phyloP scores from a whole-genome alignment of 176 grass and related monocot genomes.

The Avena atlantica region DNA sequence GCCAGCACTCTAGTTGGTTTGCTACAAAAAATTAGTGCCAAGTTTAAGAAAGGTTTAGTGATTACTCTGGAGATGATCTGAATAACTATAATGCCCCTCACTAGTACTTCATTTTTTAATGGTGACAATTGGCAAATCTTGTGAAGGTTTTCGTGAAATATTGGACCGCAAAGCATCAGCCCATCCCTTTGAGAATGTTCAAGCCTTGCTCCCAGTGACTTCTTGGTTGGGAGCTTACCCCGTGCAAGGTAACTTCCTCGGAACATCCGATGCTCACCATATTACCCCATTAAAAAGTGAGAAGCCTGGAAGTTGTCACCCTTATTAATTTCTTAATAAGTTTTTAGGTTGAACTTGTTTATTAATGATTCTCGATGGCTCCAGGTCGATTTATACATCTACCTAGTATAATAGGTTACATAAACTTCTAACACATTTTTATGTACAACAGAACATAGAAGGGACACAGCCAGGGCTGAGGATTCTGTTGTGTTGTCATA shows the following conservation, averaged over 20 bases:
- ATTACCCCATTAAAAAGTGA: neutral
- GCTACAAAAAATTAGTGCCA: conserved; percentile 88
- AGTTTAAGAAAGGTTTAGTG: conserved; percentile 95
- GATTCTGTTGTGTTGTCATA: conserved; percentile 81
- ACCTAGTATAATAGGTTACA: neutral
- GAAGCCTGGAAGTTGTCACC: neutral
- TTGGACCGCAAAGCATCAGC: conserved; percentile 81
- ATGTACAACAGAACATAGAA: conserved; percentile 76
- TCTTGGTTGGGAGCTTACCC: conserved; percentile 83
- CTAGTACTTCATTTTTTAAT: conserved; percentile 12
- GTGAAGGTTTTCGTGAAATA: conserved; percentile 84
- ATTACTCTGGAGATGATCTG: neutral
- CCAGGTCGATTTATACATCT: neutral
- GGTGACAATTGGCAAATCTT: conserved; percentile 41
- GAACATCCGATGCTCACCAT: neutral
- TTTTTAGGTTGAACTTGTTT: neutral
- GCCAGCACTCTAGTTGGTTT: conserved; percentile 77
- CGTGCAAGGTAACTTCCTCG: conserved; percentile 59
- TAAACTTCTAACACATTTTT: conserved; percentile 26
- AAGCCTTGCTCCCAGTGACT: conserved; percentile 80
- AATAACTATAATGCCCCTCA: neutral
- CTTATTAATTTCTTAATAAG: neutral
- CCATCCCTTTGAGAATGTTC: conserved; percentile 95
- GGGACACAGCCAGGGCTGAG: conserved; percentile 88
- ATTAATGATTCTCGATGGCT: neutral